Evolutionary conservation across 768 basidiomycete species (phyloP).

Genomic region (Grammothele lineata): DNA sequence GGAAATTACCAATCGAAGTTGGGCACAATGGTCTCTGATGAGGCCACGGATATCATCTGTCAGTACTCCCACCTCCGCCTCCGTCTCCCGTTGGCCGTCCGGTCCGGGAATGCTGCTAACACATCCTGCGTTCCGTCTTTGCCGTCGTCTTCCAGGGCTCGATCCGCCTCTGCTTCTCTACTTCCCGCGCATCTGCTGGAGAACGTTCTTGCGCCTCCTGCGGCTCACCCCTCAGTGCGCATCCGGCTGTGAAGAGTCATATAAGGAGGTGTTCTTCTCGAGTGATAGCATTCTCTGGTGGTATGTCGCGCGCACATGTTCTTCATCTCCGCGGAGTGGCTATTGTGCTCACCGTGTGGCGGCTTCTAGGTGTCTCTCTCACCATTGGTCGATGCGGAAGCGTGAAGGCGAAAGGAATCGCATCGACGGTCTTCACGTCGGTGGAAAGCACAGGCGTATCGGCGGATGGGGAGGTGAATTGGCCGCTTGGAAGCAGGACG

Average conservation of each 20-base stretch:
- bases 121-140: no score
- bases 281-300: conserved; percentile 30
- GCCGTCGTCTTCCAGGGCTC: conserved; percentile 42
- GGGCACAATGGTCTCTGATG: conserved; percentile 3
- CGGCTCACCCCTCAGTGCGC: conserved; percentile 23
- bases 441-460: conserved; percentile 10
- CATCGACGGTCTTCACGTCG: conserved; percentile 19
- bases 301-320: conserved; percentile 7
- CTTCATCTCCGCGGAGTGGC: not conserved
- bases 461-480: conserved; percentile 21
- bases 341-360: not conserved
- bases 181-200: conserved; percentile 47
- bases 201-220: conserved; percentile 44
- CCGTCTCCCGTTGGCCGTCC: not conserved
- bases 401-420: conserved; percentile 8
- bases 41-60: conserved; percentile 24
- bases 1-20: conserved; percentile 22
- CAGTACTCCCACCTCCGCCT: conserved; percentile 21
- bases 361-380: conserved; percentile 9
- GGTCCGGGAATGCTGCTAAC: conserved; percentile 19
- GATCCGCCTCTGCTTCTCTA: conserved; percentile 61
- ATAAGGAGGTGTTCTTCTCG: conserved; percentile 23
- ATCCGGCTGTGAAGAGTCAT: conserved; percentile 26
- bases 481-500: conserved; percentile 14
- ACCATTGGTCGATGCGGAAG: conserved; percentile 14